Evolutionary conservation across 2,329 filamentous ascomycete genomes (phyloP).

Genomic region (Fusarium sp.): DNA sequence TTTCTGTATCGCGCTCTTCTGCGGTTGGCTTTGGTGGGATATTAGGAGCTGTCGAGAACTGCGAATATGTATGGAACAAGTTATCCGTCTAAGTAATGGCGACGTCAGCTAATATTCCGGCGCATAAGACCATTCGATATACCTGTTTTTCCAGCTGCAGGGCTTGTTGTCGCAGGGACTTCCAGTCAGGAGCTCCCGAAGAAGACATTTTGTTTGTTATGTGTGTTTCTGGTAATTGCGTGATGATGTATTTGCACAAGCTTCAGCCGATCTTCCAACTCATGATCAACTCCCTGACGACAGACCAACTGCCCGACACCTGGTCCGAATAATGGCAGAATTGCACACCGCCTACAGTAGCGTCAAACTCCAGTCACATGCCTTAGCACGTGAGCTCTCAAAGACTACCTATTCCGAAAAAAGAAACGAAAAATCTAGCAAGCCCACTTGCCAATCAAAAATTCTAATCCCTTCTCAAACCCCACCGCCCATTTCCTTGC

Average conservation of each 20-base stretch:
- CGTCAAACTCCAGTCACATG: slow-evolving; percentile 10
- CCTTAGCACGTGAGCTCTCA: slow-evolving; percentile 40
- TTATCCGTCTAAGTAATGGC: slow-evolving; percentile 76
- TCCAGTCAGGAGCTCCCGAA: slow-evolving; percentile 77
- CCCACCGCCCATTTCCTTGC: slow-evolving; percentile 40
- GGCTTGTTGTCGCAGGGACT: slow-evolving; percentile 92
- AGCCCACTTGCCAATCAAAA: slow-evolving; percentile 49
- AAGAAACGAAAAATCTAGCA: slow-evolving; percentile 15
- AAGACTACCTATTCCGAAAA: not conserved
- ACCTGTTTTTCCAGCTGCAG: slow-evolving; percentile 92
- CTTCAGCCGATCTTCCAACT: slow-evolving; percentile 18
- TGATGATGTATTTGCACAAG: slow-evolving; percentile 30
- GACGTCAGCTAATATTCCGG: slow-evolving; percentile 38
- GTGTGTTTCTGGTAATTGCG: slow-evolving; percentile 15
- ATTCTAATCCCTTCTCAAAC: slow-evolving; percentile 40
- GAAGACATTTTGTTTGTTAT: slow-evolving; percentile 60
- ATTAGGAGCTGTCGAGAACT: slow-evolving; percentile 84
- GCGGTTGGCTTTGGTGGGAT: slow-evolving; percentile 86
- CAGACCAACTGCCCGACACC: slow-evolving; percentile 32
- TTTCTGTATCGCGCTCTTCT: slow-evolving; percentile 83
- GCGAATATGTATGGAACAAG: slow-evolving; percentile 86
- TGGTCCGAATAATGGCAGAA: slow-evolving; percentile 46
- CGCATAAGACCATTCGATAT: slow-evolving; percentile 46
- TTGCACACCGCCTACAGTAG: slow-evolving; percentile 46
- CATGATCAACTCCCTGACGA: slow-evolving; percentile 44